Conservation (phyloP, 164 flowering plant species). For the Platanus orientalis region DNA sequence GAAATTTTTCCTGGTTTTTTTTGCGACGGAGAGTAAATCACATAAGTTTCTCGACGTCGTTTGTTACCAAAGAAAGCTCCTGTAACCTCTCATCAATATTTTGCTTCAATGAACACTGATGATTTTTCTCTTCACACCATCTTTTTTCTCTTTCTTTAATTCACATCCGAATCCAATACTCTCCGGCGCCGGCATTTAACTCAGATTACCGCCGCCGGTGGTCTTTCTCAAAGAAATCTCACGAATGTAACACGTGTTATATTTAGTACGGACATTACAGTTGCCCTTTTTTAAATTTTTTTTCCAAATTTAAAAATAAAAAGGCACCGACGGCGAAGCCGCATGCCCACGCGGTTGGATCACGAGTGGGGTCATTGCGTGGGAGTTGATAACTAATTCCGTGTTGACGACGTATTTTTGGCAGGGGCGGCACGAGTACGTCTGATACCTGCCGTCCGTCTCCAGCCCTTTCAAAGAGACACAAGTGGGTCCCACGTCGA, state of each 20-base stretch:
- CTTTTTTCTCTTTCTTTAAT: neutral
- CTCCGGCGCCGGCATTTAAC: neutral
- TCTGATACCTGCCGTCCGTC: neutral
- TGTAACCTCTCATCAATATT: neutral
- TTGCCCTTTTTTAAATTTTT: neutral
- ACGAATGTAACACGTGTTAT: neutral
- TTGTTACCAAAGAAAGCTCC: neutral
- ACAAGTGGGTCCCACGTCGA: slow-evolving; percentile 16
- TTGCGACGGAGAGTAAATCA: slow-evolving; percentile 6
- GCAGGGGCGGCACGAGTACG: slow-evolving; percentile 15
- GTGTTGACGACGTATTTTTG: slow-evolving; percentile 38
- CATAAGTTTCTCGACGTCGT: slow-evolving; percentile 11
- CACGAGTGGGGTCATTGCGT: slow-evolving; percentile 9
- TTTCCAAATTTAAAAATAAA: neutral
- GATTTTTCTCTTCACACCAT: neutral
- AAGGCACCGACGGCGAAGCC: slow-evolving; percentile 25
- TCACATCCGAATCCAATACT: neutral
- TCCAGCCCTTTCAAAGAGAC: neutral
- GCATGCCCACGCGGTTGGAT: slow-evolving; percentile 10
- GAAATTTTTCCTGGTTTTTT: neutral
- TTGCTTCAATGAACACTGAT: neutral
- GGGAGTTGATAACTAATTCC: slow-evolving; percentile 25
- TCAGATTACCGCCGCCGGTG: neutral
- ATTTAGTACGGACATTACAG: no score
- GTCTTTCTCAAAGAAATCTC: neutral